These are phyloP conservation scores for Phytopythium ostracodes DNA, from an alignment of 352 stramenopile species.

Conservation along the genomic window DNA sequence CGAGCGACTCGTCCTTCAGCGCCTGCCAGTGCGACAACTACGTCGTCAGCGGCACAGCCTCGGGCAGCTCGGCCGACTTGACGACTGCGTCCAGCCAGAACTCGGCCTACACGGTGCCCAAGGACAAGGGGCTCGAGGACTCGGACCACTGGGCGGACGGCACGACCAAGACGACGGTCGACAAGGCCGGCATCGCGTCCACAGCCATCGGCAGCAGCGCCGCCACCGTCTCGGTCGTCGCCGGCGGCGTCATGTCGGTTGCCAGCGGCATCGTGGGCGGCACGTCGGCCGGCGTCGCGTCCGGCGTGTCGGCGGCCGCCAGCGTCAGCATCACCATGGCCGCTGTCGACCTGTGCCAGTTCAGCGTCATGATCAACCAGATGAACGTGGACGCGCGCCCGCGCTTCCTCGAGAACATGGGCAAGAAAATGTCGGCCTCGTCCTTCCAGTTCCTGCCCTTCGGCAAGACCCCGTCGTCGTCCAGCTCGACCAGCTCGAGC, in stretches of 20 bases:
- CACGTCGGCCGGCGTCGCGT: constrained; percentile 50
- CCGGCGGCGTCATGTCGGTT: constrained; percentile 58
- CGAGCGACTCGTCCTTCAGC: constrained; percentile 46
- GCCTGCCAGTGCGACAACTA: constrained; percentile 60
- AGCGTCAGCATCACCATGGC: constrained; percentile 68
- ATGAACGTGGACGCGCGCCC: constrained; percentile 78
- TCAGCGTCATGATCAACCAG: constrained; percentile 81
- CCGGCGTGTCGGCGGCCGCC: constrained; percentile 49
- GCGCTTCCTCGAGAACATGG: constrained; percentile 74
- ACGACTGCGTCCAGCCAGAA: constrained; percentile 11
- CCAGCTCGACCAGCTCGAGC: background rate
- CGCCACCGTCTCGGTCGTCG: constrained; percentile 55
- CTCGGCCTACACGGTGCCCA: constrained; percentile 28
- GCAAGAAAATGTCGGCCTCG: constrained; percentile 59
- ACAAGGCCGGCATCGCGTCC: constrained; percentile 61
- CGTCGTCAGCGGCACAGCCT: constrained; percentile 13
- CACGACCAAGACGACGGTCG: constrained; percentile 46
- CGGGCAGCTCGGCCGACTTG: constrained; percentile 11
- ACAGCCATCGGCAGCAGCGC: constrained; percentile 51
- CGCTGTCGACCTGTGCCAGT: constrained; percentile 75
- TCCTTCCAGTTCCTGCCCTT: constrained; percentile 68
- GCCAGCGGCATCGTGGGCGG: constrained; percentile 51
- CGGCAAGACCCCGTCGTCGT: constrained; percentile 29
- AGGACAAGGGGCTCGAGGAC: constrained; percentile 61
- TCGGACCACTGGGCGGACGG: constrained; percentile 64